These are phyloP conservation scores for Citrullus colocynthis DNA, from an alignment of 306 rosid species.

Conservation along the genomic window DNA sequence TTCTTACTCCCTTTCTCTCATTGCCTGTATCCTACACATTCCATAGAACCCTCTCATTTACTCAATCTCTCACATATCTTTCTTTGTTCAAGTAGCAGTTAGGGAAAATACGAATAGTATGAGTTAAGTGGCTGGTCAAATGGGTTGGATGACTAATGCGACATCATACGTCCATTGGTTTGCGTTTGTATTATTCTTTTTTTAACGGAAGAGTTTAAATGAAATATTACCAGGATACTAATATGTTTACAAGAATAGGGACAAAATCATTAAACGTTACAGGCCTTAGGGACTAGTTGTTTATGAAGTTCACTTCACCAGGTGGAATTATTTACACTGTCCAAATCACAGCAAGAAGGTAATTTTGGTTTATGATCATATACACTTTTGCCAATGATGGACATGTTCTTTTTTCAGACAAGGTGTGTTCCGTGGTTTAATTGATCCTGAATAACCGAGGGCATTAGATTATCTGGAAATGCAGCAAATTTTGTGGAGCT, in stretches of 20 bases:
- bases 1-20: neutral
- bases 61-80: neutral
- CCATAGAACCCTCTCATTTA: neutral
- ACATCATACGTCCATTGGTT: neutral
- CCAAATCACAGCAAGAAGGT: neutral
- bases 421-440: slow-evolving; percentile 77
- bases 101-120: neutral
- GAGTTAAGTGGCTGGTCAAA: neutral
- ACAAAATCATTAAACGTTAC: neutral
- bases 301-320: neutral
- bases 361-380: neutral
- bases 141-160: neutral
- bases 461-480: neutral
- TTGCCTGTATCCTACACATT: neutral
- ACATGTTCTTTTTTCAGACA: slow-evolving; percentile 39
- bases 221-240: neutral
- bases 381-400: slow-evolving; percentile 11
- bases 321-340: neutral
- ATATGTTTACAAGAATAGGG: neutral
- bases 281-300: neutral
- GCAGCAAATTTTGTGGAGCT: neutral
- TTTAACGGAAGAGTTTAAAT: neutral
- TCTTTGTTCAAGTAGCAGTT: neutral
- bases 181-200: neutral
- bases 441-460: neutral